Percentiles rank a stretch among this genome's conserved stretches.
Conservation (phyloP, 768 basidiomycete genomes). For the Phanerodontia chrysosporium region DNA sequence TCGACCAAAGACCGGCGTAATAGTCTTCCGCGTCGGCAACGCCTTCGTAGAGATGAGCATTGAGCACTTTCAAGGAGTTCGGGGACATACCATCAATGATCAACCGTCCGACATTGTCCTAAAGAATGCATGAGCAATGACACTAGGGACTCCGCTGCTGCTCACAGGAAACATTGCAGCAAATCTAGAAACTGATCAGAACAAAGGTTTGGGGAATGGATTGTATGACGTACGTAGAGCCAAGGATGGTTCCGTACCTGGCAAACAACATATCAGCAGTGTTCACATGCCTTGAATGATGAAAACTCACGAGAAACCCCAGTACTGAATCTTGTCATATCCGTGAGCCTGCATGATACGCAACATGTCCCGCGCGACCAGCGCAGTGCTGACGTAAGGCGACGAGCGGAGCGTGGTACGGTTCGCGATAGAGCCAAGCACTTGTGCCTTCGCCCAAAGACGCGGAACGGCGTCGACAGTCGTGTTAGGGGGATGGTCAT, state of each 20-base stretch:
- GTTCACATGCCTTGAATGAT: background rate
- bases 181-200: slow-evolving; percentile 17
- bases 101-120: slow-evolving; percentile 28
- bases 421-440: slow-evolving; percentile 4
- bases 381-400: slow-evolving; percentile 23
- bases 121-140: background rate
- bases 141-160: background rate
- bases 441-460: background rate
- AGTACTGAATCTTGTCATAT: slow-evolving; percentile 26
- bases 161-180: slow-evolving; percentile 27
- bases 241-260: slow-evolving; percentile 20
- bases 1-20: slow-evolving; percentile 16
- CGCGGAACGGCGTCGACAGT: slow-evolving; percentile 1
- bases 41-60: slow-evolving; percentile 10
- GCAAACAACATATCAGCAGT: background rate
- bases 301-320: slow-evolving; percentile 22
- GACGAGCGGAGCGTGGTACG: background rate
- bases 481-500: background rate
- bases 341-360: slow-evolving; percentile 25
- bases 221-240: slow-evolving; percentile 14
- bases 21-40: slow-evolving; percentile 24
- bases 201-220: too few relatives aligned
- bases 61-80: background rate
- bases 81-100: slow-evolving; percentile 2
- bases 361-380: slow-evolving; percentile 30